These are phyloP conservation scores for Papiliotrema laurentii DNA, from an alignment of 1,284 basidiomycete species.

Conservation along the genomic window DNA sequence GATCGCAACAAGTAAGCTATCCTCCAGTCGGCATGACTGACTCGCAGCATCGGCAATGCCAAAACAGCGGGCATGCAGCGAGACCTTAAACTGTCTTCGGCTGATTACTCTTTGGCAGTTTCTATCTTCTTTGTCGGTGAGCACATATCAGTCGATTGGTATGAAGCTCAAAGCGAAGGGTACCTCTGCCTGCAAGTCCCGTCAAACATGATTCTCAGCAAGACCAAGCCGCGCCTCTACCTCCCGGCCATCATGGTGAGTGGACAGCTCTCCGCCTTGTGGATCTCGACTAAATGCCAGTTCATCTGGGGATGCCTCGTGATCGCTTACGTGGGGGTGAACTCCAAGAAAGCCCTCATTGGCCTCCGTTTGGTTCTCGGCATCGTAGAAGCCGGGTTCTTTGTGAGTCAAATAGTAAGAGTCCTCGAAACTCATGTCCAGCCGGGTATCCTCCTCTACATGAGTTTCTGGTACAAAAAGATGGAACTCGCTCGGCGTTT, in stretches of 20 bases:
- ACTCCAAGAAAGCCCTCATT: constrained; percentile 42
- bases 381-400: constrained; percentile 41
- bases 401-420: constrained; percentile 5
- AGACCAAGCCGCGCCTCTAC: constrained; percentile 42
- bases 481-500: constrained; percentile 42
- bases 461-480: constrained; percentile 44
- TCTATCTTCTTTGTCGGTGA: constrained; percentile 45
- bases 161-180: constrained; percentile 19
- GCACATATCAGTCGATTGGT: neutral
- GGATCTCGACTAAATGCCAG: no score
- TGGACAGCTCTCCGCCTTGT: constrained; percentile 42
- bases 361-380: constrained; percentile 45
- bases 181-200: constrained; percentile 44
- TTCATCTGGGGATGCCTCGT: no score
- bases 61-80: constrained; percentile 46
- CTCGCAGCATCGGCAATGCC: no score
- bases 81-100: constrained; percentile 38
- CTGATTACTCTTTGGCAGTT: constrained; percentile 41
- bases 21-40: no score
- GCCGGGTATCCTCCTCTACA: constrained; percentile 29
- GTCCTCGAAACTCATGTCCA: neutral
- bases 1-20: no score
- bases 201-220: constrained; percentile 44
- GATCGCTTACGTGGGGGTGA: constrained; percentile 42
- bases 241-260: constrained; percentile 7